Base-by-base conservation (phyloP, 2,329 filamentous ascomycete genomes). In the Metarhizium robertsii region DNA sequence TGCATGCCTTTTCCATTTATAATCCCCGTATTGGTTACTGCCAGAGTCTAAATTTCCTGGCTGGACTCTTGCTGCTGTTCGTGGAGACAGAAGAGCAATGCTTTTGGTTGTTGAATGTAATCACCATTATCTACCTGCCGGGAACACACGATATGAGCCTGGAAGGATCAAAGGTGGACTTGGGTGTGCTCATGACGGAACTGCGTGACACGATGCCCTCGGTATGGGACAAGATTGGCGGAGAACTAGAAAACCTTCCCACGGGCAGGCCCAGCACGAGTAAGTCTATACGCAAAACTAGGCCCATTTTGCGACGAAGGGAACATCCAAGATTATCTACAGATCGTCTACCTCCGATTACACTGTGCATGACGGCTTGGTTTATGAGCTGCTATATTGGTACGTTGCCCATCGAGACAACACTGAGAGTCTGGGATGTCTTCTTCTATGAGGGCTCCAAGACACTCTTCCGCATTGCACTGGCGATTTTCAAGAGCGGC, bases 311-410 rank as follows among this genome's bases (percentile, higher is more conserved):
- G 55, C 69, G 69, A 54, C 70, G 73, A 36, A 74, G 67, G 55
- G 72, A 73, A 30, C 64, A 69, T 53, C 66, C 68, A 46, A 69
- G 65, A 47, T 72, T 73, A 49, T 70, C 75, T 11, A 74, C 73
- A 3, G 72, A 74, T 52, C 80, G 87, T 4, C 79, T 96, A 11
- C 92, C 92, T 0, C 92, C 92, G 13, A 92, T 97, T 61, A 94
- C 90, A 0, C 79, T 97, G 5, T 95, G 91, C 62, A 90, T 94
- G 70, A 96, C 92, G 10, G 89, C 92, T 4, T 97, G 92, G 92
- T 95, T 97, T 70, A 96, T 97, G 92, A 95, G 89, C 51, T 88
- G 94, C 64, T 96, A 94, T 69, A 94, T 96, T 58, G 91, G 92
- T 53, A 95, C 90, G 0, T 75, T 97, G 18, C 92, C 92, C 2